phyloP scores from a whole-genome alignment of 352 stramenopile genomes.

The Phytophthora boehmeriae region DNA sequence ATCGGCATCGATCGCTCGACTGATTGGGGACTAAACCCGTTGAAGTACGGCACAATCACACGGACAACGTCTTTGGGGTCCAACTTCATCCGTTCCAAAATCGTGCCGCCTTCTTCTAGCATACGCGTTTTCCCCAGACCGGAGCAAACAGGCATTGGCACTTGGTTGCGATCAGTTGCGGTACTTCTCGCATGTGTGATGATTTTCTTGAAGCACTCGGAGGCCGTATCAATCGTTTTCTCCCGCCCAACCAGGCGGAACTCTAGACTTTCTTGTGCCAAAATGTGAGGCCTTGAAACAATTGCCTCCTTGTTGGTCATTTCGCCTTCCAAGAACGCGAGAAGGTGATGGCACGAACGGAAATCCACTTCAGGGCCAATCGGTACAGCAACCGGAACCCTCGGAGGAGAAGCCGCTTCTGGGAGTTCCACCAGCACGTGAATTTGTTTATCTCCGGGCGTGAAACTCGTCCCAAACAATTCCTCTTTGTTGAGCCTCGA shows the following conservation, averaged over 20 bases:
- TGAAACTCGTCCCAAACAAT: too few species aligned
- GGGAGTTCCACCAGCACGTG: conserved; percentile 29
- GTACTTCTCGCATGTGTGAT: not conserved
- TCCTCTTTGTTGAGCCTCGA: too few species aligned
- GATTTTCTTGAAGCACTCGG: conserved; percentile 14
- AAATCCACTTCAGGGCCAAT: conserved; percentile 26
- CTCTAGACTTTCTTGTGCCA: conserved; percentile 10
- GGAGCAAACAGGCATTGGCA: conserved; percentile 24
- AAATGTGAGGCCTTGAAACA: conserved; percentile 11
- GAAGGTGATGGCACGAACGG: conserved; percentile 1
- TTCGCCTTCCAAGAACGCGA: conserved; percentile 20
- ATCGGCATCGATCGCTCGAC: conserved; percentile 31
- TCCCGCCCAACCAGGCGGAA: conserved; percentile 21
- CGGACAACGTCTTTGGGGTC: conserved; percentile 15
- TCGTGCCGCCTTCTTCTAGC: conserved; percentile 28
- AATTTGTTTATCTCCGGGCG: too few species aligned
- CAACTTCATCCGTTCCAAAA: conserved; percentile 21
- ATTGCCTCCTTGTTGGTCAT: conserved; percentile 17
- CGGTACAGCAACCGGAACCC: conserved; percentile 6
- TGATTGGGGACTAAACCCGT: conserved; percentile 16
- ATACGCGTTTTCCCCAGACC: conserved; percentile 20
- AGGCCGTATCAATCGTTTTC: conserved; percentile 6
- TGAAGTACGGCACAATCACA: conserved; percentile 27
- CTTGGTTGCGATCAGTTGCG: not conserved
- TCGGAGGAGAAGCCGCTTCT: not conserved